Conservation (phyloP, 1,139 yeast genomes). For the Groenewaldozyma auringiensis region DNA sequence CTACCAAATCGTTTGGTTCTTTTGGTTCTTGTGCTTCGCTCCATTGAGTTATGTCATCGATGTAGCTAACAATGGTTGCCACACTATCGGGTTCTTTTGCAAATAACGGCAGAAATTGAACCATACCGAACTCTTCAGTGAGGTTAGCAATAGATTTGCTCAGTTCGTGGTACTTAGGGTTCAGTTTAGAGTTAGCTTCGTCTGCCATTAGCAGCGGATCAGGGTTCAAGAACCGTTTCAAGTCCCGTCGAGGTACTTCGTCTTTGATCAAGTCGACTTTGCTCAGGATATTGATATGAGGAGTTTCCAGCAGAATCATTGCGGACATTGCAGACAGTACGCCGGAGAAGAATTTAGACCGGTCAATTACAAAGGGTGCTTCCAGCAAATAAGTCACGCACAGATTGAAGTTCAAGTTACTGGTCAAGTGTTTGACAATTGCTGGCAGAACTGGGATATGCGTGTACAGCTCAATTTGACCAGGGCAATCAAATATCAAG, state of each 20-base stretch:
- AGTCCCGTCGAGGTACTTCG: slow-evolving; percentile 60
- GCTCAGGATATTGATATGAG: slow-evolving; percentile 84
- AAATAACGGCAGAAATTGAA: slow-evolving; percentile 85
- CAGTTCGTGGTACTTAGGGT: slow-evolving; percentile 68
- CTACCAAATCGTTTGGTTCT: slow-evolving; percentile 78
- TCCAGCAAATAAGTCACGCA: slow-evolving; percentile 92
- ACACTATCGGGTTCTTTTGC: slow-evolving; percentile 75
- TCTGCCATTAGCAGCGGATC: slow-evolving; percentile 70
- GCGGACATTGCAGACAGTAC: slow-evolving; percentile 97
- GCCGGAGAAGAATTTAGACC: slow-evolving; percentile 88
- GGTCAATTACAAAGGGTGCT: slow-evolving; percentile 87
- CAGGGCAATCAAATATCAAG: slow-evolving; percentile 93
- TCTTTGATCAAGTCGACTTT: slow-evolving; percentile 71
- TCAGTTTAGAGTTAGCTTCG: slow-evolving; percentile 43
- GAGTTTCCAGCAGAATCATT: slow-evolving; percentile 88
- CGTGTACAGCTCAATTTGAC: slow-evolving; percentile 92
- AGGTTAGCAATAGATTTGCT: slow-evolving; percentile 79
- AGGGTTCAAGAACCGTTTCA: slow-evolving; percentile 82
- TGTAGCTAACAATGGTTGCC: slow-evolving; percentile 76
- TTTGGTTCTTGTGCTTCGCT: slow-evolving; percentile 93
- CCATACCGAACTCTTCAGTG: slow-evolving; percentile 95
- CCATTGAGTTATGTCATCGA: slow-evolving; percentile 98
- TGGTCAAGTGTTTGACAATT: slow-evolving; percentile 73
- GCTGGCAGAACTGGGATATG: slow-evolving; percentile 91
- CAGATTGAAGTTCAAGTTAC: slow-evolving; percentile 69